Percentiles rank a stretch among this genome's conserved stretches.
These are phyloP conservation scores for Tarenaya hassleriana DNA, from an alignment of 345 rosid species.

Conservation along the genomic window DNA sequence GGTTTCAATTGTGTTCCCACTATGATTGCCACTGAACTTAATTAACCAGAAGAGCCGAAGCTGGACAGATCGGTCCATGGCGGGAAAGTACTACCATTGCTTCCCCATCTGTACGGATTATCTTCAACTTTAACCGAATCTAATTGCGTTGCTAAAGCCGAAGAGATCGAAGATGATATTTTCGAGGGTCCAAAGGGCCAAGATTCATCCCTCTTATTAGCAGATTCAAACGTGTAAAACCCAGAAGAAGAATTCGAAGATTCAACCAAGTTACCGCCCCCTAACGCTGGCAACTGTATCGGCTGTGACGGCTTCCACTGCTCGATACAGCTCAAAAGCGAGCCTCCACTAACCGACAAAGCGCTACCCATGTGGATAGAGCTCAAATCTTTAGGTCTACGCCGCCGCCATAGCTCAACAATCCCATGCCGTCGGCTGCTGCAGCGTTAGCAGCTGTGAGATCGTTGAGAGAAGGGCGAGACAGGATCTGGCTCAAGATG, in stretches of 20 bases:
- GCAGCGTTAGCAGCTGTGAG: conserved; percentile 57
- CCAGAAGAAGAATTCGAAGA: conserved; percentile 25
- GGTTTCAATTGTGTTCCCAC: no score
- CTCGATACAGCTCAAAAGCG: conserved; percentile 26
- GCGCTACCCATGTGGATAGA: conserved; percentile 24
- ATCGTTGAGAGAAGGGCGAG: conserved; percentile 54
- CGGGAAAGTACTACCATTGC: conserved; percentile 26
- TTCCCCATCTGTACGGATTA: conserved; percentile 31
- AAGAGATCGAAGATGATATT: conserved; percentile 22
- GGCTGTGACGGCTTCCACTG: conserved; percentile 24
- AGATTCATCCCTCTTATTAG: no score
- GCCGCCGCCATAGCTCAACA: conserved; percentile 30
- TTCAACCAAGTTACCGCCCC: conserved; percentile 23
- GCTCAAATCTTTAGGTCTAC: conserved; percentile 28
- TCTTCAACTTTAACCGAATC: conserved; percentile 34
- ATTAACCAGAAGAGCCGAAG: conserved; percentile 29
- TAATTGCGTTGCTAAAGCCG: conserved; percentile 28
- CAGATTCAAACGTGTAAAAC: conserved; percentile 26
- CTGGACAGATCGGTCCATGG: conserved; percentile 31
- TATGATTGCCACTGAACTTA: no score
- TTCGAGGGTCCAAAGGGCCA: no score
- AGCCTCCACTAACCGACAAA: conserved; percentile 23
- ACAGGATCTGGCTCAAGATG: conserved; percentile 46
- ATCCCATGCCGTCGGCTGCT: conserved; percentile 22
- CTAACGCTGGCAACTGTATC: conserved; percentile 14